Evolutionary conservation across 495 filamentous ascomycete genomes (phyloP).

Genomic region (Thozetella sp.): DNA sequence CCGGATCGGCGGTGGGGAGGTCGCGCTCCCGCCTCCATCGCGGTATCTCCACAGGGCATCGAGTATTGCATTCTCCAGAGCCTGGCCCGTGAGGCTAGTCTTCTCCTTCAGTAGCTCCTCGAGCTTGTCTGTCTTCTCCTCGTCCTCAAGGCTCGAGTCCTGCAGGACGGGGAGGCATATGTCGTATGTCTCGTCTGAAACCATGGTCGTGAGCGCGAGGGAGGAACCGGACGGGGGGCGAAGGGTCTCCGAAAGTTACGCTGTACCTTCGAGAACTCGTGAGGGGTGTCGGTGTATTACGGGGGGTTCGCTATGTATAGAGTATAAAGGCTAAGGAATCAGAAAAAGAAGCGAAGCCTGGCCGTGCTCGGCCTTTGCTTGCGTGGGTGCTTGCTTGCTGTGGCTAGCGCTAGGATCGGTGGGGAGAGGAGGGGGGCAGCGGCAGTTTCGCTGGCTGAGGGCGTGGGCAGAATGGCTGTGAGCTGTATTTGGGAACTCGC

Average conservation of each 20-base stretch:
- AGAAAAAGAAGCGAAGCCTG: too few species aligned
- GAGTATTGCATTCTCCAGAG: conserved; percentile 87
- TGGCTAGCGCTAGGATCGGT: too few species aligned
- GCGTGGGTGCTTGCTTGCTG: too few species aligned
- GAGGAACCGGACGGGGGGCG: too few species aligned
- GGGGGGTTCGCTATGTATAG: too few species aligned
- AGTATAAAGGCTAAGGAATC: too few species aligned
- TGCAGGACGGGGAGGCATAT: conserved; percentile 86
- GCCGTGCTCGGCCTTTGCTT: too few species aligned
- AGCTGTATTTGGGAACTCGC: background rate
- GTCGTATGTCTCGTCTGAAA: conserved; percentile 90
- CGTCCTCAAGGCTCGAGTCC: conserved; percentile 81
- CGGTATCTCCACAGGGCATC: conserved; percentile 92
- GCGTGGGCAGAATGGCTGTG: too few species aligned
- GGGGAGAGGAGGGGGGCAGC: too few species aligned
- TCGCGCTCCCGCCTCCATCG: conserved; percentile 71
- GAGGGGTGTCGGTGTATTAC: too few species aligned
- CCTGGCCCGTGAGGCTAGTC: conserved; percentile 72
- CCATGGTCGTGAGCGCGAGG: conserved; percentile 56
- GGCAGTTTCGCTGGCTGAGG: too few species aligned
- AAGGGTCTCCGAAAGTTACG: background rate
- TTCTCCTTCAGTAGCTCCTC: conserved; percentile 83
- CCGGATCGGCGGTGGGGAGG: conserved; percentile 77
- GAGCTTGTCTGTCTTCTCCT: conserved; percentile 92
- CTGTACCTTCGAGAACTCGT: too few species aligned